These are phyloP conservation scores for Lactifluus piperatus DNA, from an alignment of 768 basidiomycete genomes.

Conservation along the genomic window DNA sequence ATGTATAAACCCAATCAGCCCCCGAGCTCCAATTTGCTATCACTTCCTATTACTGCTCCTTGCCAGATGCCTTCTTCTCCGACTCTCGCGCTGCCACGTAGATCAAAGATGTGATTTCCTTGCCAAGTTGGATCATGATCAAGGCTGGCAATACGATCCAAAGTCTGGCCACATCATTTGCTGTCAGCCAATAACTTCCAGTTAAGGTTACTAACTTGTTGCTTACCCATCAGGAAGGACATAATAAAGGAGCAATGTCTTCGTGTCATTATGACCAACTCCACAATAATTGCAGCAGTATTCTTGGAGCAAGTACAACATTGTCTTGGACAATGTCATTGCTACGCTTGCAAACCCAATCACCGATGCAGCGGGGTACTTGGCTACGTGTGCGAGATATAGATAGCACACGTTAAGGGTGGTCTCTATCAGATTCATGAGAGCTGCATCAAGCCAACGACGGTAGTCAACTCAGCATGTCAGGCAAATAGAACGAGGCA, in stretches of 20 bases:
- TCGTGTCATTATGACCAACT: slow-evolving; percentile 60
- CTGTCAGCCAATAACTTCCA: neutral
- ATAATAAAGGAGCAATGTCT: slow-evolving; percentile 50
- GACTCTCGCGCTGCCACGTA: slow-evolving; percentile 23
- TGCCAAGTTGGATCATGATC: slow-evolving; percentile 51
- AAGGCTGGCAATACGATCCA: slow-evolving; percentile 69
- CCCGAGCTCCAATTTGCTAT: neutral
- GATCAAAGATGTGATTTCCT: slow-evolving; percentile 47
- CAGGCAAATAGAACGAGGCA: neutral
- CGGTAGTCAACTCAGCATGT: neutral
- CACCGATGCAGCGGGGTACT: slow-evolving; percentile 58
- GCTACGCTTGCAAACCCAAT: slow-evolving; percentile 62
- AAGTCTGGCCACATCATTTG: slow-evolving; percentile 34
- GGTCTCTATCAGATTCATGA: slow-evolving; percentile 74
- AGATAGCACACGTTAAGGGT: slow-evolving; percentile 66
- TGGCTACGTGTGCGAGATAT: slow-evolving; percentile 57
- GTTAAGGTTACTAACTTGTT: neutral
- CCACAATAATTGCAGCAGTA: slow-evolving; percentile 67
- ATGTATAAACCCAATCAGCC: neutral
- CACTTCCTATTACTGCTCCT: slow-evolving; percentile 23
- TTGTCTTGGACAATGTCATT: slow-evolving; percentile 83
- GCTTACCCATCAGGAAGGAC: slow-evolving; percentile 73
- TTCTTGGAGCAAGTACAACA: slow-evolving; percentile 76
- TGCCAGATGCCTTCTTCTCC: slow-evolving; percentile 28
- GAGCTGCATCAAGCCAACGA: slow-evolving; percentile 36